Base-by-base conservation (phyloP, 1,139 yeast species). In the Yamadazyma diospyri region DNA sequence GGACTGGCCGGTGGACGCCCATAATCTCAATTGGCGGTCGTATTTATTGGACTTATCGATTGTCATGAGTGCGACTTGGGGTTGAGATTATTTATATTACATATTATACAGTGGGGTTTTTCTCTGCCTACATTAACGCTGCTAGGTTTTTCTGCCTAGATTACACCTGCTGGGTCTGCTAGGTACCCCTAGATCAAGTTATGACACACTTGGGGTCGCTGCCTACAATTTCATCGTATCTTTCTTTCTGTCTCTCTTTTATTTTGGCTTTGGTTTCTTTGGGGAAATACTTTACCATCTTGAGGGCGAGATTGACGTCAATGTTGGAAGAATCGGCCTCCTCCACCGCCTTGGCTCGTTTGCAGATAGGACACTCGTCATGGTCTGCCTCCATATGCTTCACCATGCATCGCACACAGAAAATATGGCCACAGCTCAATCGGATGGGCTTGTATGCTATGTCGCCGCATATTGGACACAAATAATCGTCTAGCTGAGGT, bases 21-120 rank as follows among this genome's bases (percentile, higher is more conserved):
- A 92, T 13, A 92, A 62, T 25, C 97, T 71, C 39, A 89, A 61
- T 54, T 92, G 98, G 29, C 98, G 72, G 57, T 92, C 97, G 54
- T 87, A 89, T 43, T 76, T 76, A 33, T 64, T 52, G 23, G 53
- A 53, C 42, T 64, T 69, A 30, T 66, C 67, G 42, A 64, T 65
- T 36, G 40, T 42, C 53, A 45, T 59, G 9, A 9, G 12, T 16
- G 10, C 8, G 5, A 9, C 8, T 25, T 20, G 18, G 19, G 16
- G 19, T 14, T 13, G n/a, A 14, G 8, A 25, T 20, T 16, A 16
- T 25, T 16, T 13, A 23, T 16, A 23, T 23, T 23, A 23, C 12
- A 23, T 23, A 8, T 10, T 8, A 8, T 23, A n/a, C n/a, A n/a
- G n/a, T n/a, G n/a, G n/a, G n/a, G n/a, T n/a, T n/a, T n/a, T n/a